Evolutionary conservation across 352 stramenopile genomes (phyloP), one percentile per base, ranked within the genome.

Genomic region (Peronosclerospora sorghi): DNA sequence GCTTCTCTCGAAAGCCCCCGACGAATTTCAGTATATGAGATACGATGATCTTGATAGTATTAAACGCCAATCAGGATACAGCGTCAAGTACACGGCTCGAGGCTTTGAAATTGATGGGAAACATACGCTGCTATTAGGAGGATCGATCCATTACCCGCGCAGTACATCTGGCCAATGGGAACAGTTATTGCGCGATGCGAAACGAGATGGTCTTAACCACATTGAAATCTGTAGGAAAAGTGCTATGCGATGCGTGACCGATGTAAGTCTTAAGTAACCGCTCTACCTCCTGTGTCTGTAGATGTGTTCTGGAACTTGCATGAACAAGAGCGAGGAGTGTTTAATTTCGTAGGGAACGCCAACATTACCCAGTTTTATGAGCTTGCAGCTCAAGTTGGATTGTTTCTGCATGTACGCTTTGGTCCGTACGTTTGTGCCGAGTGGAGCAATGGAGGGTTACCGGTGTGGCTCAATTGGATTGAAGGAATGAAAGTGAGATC

Each of bases 251-350:
- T n/a, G n/a, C n/a, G n/a, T n/a, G n/a, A n/a, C n/a, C n/a, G n/a
- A n/a, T n/a, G n/a, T n/a, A n/a, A n/a, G n/a, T n/a, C n/a, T n/a
- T n/a, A n/a, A n/a, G n/a, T n/a, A n/a, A n/a, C n/a, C n/a, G n/a
- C n/a, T n/a, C n/a, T n/a, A n/a, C n/a, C n/a, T n/a, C 40, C 12
- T 45, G 10, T 17, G 17, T 14, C 32, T 59, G 36, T 49, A 86
- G 73, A 88, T 55, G 58, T 88, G 8, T 73, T 77, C 37, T 88
- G 76, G 76, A 75, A 80, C 45, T 37, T 83, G 26, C 71, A 88
- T 36, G 73, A 88, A 21, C 66, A 59, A 34, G 51, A 65, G 36
- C 63, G 58, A 0, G 73, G 67, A 8, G 65, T 70, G 14, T 77
- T 72, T n/a, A 63, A 82, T 18, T 69, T 86, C 14, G 41, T 39